A percentile compares a stretch with the other conserved stretches of the same genome.
phyloP scores from a whole-genome alignment of 495 filamentous ascomycete species.

The Tuber aestivum region DNA sequence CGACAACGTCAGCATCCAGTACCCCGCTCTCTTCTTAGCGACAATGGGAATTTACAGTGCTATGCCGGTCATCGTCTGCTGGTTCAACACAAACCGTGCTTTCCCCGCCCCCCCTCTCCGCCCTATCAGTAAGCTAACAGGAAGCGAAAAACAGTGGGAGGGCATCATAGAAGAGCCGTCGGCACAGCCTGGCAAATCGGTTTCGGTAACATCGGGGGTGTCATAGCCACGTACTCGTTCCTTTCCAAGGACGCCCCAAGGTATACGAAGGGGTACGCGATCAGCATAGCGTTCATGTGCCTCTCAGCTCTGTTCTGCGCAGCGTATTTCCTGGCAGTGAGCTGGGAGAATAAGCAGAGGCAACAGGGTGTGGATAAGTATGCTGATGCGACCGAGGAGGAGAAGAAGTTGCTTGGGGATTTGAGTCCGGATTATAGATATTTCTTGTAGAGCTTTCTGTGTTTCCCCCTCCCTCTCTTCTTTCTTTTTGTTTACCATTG shows the following conservation, averaged over 20 bases:
- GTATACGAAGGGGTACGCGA: slow-evolving; percentile 69
- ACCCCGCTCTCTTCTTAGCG: slow-evolving; percentile 68
- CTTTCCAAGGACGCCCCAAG: slow-evolving; percentile 60
- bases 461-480: neutral
- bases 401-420: slow-evolving; percentile 69
- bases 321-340: slow-evolving; percentile 57
- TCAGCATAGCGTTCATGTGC: slow-evolving; percentile 68
- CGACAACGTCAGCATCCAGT: slow-evolving; percentile 55
- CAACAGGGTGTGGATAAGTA: slow-evolving; percentile 50
- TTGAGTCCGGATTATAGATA: slow-evolving; percentile 47
- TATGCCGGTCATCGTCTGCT: slow-evolving; percentile 81
- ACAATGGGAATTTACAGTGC: slow-evolving; percentile 60
- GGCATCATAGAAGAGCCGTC: slow-evolving; percentile 75
- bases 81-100: slow-evolving; percentile 76
- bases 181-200: slow-evolving; percentile 85
- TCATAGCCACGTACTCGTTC: slow-evolving; percentile 84
- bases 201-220: slow-evolving; percentile 91
- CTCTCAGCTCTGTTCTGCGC: slow-evolving; percentile 58
- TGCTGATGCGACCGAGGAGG: slow-evolving; percentile 57
- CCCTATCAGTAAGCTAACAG: neutral
- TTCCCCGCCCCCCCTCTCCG: neutral
- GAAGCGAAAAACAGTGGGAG: slow-evolving; percentile 47
- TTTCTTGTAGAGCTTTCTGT: slow-evolving; percentile 25
- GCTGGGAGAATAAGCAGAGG: slow-evolving; percentile 61
- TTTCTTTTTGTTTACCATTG: neutral